A percentile compares a stretch with the other conserved stretches of the same genome.
phyloP scores from a whole-genome alignment of 148 eudicot genomes.

The Camellia sinensis region DNA sequence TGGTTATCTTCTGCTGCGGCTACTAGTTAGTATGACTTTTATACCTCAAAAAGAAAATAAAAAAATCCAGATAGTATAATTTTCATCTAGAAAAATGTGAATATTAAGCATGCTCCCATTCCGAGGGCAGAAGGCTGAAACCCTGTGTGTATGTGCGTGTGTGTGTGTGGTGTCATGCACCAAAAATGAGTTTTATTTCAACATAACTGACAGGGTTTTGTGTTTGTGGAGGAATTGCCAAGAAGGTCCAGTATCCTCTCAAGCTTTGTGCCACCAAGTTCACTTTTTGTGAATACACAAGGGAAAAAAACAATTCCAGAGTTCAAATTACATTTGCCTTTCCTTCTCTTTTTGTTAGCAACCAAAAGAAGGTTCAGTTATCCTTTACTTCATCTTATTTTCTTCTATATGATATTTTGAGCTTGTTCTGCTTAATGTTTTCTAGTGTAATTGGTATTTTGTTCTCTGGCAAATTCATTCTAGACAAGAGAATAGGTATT shows the following conservation, averaged over 20 bases:
- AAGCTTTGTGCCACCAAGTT: neutral
- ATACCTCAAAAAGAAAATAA: no score
- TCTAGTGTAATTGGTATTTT: slow-evolving; percentile 3
- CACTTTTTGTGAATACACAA: neutral
- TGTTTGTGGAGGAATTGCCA: neutral
- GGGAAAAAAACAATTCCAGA: neutral
- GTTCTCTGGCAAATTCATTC: slow-evolving; percentile 58
- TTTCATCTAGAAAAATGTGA: neutral
- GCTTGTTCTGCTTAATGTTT: slow-evolving; percentile 2
- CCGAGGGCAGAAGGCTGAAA: no score
- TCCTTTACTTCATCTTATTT: neutral
- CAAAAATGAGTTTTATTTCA: no score
- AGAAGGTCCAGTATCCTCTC: neutral
- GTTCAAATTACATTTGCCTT: neutral
- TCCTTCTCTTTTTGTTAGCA: neutral
- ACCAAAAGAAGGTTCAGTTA: neutral
- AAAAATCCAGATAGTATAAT: neutral
- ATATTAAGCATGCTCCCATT: neutral
- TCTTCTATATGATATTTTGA: neutral
- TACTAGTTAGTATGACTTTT: neutral
- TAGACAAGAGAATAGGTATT: slow-evolving; percentile 95
- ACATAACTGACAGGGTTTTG: neutral
- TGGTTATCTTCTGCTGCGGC: neutral
- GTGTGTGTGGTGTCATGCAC: no score
- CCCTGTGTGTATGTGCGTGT: no score